phyloP scores from a whole-genome alignment of 495 filamentous ascomycete genomes.

The Hypomontagnella monticulosa region DNA sequence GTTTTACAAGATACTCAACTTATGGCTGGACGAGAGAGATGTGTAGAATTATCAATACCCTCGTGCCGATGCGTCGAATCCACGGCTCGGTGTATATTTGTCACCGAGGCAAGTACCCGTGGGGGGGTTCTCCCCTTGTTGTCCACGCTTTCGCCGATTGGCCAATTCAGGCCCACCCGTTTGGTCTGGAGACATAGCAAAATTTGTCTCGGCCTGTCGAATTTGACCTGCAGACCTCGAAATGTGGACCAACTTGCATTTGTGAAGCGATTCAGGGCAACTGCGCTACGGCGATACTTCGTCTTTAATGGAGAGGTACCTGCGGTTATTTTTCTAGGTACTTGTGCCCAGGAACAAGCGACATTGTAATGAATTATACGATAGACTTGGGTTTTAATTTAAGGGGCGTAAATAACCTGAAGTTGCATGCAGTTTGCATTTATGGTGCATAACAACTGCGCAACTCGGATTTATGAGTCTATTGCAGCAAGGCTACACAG shows the following conservation, averaged over 20 bases:
- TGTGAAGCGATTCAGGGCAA: constrained; percentile 40
- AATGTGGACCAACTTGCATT: constrained; percentile 39
- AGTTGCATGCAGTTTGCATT: constrained; percentile 2
- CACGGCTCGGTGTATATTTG: constrained; percentile 27
- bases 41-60: constrained; percentile 22
- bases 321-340: constrained; percentile 40
- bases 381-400: neutral
- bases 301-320: constrained; percentile 22
- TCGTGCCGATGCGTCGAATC: constrained; percentile 27
- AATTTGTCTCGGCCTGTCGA: constrained; percentile 43
- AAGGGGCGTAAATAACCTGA: neutral
- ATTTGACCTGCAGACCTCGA: constrained; percentile 44
- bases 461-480: constrained; percentile 1
- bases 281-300: constrained; percentile 32
- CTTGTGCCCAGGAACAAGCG: constrained; percentile 18
- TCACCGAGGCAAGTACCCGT: constrained; percentile 41
- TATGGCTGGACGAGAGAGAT: neutral
- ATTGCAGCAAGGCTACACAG: constrained; percentile 1
- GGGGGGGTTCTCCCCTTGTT: constrained; percentile 29
- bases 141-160: constrained; percentile 30
- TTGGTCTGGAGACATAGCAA: constrained; percentile 43
- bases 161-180: constrained; percentile 39
- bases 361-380: neutral
- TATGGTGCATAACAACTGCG: neutral
- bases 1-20: neutral